phyloP scores from a whole-genome alignment of 148 eudicot genomes.

The Suaeda aralocaspica region DNA sequence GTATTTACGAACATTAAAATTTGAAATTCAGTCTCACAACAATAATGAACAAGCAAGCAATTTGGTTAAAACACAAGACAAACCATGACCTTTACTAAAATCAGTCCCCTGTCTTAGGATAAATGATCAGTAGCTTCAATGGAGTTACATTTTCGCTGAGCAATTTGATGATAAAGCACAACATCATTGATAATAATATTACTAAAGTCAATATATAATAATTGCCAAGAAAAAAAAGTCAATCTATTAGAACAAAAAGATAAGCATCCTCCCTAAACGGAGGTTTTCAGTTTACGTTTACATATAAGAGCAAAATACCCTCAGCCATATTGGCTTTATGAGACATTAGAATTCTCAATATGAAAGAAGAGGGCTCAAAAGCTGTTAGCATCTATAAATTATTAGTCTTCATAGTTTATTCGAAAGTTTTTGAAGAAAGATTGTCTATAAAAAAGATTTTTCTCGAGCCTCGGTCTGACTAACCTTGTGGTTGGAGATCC shows the following conservation, averaged over 20 bases:
- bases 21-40: too few relatives aligned
- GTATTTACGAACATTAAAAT: too few relatives aligned
- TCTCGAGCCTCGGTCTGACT: slow-evolving; percentile 4
- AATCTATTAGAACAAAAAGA: background rate
- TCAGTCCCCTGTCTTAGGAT: too few relatives aligned
- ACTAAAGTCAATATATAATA: too few relatives aligned
- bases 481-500: background rate
- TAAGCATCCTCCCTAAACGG: background rate
- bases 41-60: too few relatives aligned
- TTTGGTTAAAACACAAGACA: too few relatives aligned
- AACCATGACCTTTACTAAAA: too few relatives aligned
- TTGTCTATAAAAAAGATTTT: background rate
- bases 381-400: background rate
- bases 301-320: background rate
- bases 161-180: background rate
- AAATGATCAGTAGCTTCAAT: too few relatives aligned
- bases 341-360: background rate
- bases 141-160: too few relatives aligned
- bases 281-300: background rate
- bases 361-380: background rate
- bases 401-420: background rate
- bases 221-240: too few relatives aligned
- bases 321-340: background rate
- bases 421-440: background rate
- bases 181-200: too few relatives aligned